Base-by-base conservation (phyloP, 2,329 filamentous ascomycete genomes). In the Neopestalotiopsis sp. region DNA sequence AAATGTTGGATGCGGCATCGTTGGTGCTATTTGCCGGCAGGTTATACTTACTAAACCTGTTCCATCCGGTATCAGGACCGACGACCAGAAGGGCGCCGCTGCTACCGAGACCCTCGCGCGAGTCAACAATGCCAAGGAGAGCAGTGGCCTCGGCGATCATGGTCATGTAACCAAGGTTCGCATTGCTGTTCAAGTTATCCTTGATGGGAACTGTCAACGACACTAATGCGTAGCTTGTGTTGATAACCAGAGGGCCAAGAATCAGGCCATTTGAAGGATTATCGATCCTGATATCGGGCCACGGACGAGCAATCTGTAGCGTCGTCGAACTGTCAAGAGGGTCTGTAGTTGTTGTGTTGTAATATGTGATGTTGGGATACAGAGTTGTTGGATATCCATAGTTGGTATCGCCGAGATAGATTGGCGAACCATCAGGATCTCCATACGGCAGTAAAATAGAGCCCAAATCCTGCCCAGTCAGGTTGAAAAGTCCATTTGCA, bases 141-240 rank as follows among this genome's bases (percentile, higher is more conserved):
- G 91, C 85, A 4, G 82, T 81, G 1, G 91, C 91, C 68, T 92
- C 88, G 67, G 92, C 87, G n/a, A 97, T 84, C 2, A 95, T 82
- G 1, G 94, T 97, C 83, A 97, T 88, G 83, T 94, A 97, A 1
- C 94, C 95, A 4, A 97, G 84, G 0, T 95, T 88, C 71, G 92
- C 90, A 3, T 82, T 82, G 57, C 81, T 78, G 2, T 86, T 86
- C 1, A 85, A 84, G 72, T 91, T 92, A 76, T 92, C 90, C 69
- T 93, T 87, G 66, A 98, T 89, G 0, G 94, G 93, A 17, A 95
- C 81, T 0, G 94, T 97, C 69, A 97, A 84, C 2, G 94, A 97
- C 13, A 97, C 78, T 12, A 98, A 82, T 28, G 93, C 92, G 71
- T 92, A 92, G 0, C 89, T 89, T 59, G 88, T 82, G 77, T 97